Conservation (phyloP, 225 moss, liverwort and hornwort genomes). For the Marchantia polymorpha region DNA sequence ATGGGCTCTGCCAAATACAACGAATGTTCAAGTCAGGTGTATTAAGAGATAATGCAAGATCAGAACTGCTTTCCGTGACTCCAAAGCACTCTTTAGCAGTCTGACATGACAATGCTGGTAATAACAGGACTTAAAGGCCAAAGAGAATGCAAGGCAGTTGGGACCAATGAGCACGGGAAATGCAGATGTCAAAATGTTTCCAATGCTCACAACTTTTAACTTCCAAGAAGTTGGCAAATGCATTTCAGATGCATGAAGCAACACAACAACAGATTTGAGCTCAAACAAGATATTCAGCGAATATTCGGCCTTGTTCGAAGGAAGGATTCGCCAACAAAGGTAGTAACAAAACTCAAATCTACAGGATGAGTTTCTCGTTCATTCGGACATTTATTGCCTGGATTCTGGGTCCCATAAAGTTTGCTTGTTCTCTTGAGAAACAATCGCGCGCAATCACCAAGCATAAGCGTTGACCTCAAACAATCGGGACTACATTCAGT, state of each 20-base stretch:
- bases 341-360: background rate
- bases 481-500: background rate
- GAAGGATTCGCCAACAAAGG: background rate
- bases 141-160: too few relatives aligned
- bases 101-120: background rate
- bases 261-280: background rate
- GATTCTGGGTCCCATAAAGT: background rate
- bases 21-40: background rate
- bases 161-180: background rate
- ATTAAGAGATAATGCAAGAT: background rate
- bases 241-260: background rate
- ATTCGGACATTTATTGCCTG: too few relatives aligned
- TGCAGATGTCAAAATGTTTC: background rate
- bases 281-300: background rate
- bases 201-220: too few relatives aligned
- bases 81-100: background rate
- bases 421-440: background rate
- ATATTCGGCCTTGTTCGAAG: background rate
- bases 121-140: too few relatives aligned
- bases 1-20: conserved; percentile 25
- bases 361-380: too few relatives aligned
- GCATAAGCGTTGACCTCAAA: background rate
- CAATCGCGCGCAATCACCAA: background rate
- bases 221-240: too few relatives aligned
- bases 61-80: background rate